Base-by-base conservation (phyloP, 2,329 filamentous ascomycete species). In the Parastagonospora nodorum region DNA sequence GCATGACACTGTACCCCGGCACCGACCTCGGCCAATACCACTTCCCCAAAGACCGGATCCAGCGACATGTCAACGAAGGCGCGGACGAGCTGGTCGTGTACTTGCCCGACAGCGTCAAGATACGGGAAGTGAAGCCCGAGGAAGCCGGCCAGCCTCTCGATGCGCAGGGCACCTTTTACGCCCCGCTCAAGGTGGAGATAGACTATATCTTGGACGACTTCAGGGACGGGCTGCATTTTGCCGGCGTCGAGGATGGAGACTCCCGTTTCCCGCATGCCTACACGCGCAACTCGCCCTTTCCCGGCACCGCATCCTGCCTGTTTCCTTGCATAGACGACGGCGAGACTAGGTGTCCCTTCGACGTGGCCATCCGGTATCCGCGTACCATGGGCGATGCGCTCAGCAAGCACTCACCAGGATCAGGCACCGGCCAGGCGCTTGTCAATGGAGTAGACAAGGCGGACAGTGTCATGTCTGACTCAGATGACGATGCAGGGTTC, bases 321-420 rank as follows among this genome's bases (percentile, higher is more conserved):
- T 99, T 99, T 65, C 94, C 94, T 0, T 97, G 94, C 71, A 82
- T 97, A 45, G 94, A 99, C 69, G 89, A 96, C 68, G 84, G 88
- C 19, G 86, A 86, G 30, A 87, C 89, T 50, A 84, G 91, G 48
- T 93, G 88, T 66, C 86, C 87, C 9, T 99, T 94, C 90, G 90
- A 92, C 50, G 82, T 99, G 42, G 90, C 89, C 2, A 87, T 99
- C 67, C 91, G 88, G 50, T 93, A 88, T 61, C 90, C 93, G 9
- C 85, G 88, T 43, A 96, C 92, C 0, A 78, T 99, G 0, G 92
- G 92, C 5, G 92, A 97, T 76, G 88, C 67, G 77, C 44, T 81
- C 81, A 55, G 58, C 61, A 73, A 79, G 59, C 60, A 69, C 50
- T 65, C 75, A 55, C 43, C 49, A 12, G 16, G 57, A 40, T 55